phyloP scores from a whole-genome alignment of 495 filamentous ascomycete genomes.

The Xylaria bambusicola region DNA sequence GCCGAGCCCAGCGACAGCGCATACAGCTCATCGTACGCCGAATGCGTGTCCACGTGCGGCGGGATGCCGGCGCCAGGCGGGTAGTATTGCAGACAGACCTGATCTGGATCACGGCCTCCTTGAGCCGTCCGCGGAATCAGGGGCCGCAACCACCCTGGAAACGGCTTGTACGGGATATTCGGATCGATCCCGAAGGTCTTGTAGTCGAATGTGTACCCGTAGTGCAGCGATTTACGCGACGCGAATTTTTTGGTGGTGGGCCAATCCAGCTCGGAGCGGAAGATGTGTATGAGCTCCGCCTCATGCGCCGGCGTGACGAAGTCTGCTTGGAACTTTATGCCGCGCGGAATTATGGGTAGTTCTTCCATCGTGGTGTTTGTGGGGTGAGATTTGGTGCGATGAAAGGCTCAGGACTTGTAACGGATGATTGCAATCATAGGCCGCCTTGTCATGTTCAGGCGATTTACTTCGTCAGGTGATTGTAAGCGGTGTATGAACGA shows the following conservation, averaged over 20 bases:
- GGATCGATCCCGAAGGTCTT: slow-evolving; percentile 28
- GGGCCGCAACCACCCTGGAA: slow-evolving; percentile 23
- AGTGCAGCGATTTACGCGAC: slow-evolving; percentile 22
- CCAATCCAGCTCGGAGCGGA: slow-evolving; percentile 22
- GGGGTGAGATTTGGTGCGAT: neutral
- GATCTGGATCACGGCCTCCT: slow-evolving; percentile 21
- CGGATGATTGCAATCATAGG: no score
- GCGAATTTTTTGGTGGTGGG: slow-evolving; percentile 1
- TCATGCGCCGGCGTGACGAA: slow-evolving; percentile 24
- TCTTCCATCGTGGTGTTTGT: slow-evolving; percentile 16
- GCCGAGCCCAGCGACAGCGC: slow-evolving; percentile 22
- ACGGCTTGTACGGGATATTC: slow-evolving; percentile 23
- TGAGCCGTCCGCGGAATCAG: slow-evolving; percentile 15
- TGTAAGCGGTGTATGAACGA: no score
- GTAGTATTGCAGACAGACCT: slow-evolving; percentile 29
- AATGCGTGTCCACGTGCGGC: slow-evolving; percentile 27
- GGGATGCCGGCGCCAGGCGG: slow-evolving; percentile 27
- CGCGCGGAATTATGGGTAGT: slow-evolving; percentile 9
- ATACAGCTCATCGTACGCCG: slow-evolving; percentile 26
- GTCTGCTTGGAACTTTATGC: slow-evolving; percentile 20
- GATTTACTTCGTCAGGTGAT: no score
- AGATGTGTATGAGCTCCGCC: slow-evolving; percentile 18
- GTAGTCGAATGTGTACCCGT: slow-evolving; percentile 30
- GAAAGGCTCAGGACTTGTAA: no score
- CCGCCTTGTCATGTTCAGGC: no score